A percentile compares a stretch with the other conserved stretches of the same genome.
Evolutionary conservation across 2,329 filamentous ascomycete species (phyloP).

Genomic region (Monosporascus cannonballus): DNA sequence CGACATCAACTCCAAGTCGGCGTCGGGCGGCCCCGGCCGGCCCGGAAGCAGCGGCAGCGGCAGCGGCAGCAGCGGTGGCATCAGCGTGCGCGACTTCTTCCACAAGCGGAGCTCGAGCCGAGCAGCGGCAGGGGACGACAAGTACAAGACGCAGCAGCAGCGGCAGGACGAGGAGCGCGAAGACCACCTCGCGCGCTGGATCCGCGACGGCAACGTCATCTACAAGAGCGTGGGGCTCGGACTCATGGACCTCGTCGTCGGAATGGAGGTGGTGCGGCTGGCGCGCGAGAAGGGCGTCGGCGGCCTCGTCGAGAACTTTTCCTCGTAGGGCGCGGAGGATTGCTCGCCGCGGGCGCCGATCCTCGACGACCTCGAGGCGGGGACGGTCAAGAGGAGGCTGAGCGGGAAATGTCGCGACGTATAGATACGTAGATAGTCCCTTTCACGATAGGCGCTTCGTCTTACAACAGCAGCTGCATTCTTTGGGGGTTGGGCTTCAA

Average conservation of each 20-base stretch:
- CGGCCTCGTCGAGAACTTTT: constrained; percentile 47
- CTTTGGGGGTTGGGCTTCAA: no score
- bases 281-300: constrained; percentile 51
- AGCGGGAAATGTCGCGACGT: background rate
- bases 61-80: constrained; percentile 10
- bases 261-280: constrained; percentile 49
- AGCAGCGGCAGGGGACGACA: constrained; percentile 2
- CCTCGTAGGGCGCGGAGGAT: constrained; percentile 14
- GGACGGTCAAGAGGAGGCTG: background rate
- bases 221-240: constrained; percentile 65
- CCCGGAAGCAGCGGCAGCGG: constrained; percentile 9
- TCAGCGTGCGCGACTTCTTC: constrained; percentile 16
- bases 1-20: constrained; percentile 20
- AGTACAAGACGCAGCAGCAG: constrained; percentile 1
- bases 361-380: constrained; percentile 5
- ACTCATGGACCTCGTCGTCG: constrained; percentile 60
- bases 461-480: no score
- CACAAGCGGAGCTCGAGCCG: constrained; percentile 26
- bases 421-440: background rate
- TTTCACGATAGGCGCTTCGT: no score
- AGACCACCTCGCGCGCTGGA: constrained; percentile 48
- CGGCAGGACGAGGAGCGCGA: constrained; percentile 38
- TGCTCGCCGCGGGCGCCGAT: constrained; percentile 7
- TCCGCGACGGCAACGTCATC: constrained; percentile 57
- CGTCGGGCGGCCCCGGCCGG: constrained; percentile 27